Conservation (phyloP, 371 early-diverging fungal genomes). For the Amoeboaphelidium protococcarum region DNA sequence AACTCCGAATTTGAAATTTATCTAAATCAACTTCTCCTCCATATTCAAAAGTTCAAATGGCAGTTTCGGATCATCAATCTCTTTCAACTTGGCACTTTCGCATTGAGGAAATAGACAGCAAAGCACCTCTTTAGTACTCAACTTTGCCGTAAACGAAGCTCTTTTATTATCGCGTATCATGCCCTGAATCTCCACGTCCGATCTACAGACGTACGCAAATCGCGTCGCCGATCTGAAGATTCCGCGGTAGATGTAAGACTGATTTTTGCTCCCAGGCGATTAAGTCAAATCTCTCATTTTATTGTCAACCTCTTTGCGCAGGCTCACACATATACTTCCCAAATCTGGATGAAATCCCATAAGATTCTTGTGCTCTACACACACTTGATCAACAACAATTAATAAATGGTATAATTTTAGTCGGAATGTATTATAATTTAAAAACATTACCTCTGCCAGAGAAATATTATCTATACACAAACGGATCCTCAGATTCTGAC, state of each 20-base stretch:
- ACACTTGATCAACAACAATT: too few relatives aligned
- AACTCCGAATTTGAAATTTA: neutral
- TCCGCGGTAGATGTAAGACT: neutral
- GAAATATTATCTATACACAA: too few relatives aligned
- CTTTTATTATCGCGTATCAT: neutral
- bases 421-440: too few relatives aligned
- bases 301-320: neutral
- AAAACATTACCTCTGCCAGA: too few relatives aligned
- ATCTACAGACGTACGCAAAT: neutral
- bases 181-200: neutral
- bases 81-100: neutral
- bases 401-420: too few relatives aligned
- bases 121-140: neutral
- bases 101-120: neutral
- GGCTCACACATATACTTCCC: neutral
- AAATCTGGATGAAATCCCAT: neutral
- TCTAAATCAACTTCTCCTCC: neutral
- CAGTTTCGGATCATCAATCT: neutral
- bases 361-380: neutral
- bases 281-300: too few relatives aligned
- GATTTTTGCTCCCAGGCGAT: neutral
- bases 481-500: too few relatives aligned
- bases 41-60: neutral
- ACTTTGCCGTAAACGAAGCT: neutral
- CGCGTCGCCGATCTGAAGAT: neutral